Percentiles rank a stretch among this genome's conserved stretches.
Conservation (phyloP, 129 eudicot species). For the Escallonia rubra region DNA sequence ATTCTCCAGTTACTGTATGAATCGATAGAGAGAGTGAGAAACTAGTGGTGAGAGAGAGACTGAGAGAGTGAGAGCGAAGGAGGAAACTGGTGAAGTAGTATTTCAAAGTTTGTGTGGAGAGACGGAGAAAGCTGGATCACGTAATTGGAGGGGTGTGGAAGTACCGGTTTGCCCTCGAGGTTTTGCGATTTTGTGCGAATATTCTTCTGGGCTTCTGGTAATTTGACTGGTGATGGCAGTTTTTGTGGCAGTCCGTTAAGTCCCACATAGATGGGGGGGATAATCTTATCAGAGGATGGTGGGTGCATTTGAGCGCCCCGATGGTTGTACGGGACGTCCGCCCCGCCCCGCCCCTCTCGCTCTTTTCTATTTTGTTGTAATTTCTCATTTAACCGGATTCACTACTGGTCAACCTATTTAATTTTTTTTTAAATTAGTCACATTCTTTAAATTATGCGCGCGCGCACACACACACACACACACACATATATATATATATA, state of each 20-base stretch:
- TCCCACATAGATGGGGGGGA: too few relatives aligned
- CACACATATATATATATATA: too few relatives aligned
- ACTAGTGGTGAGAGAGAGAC: slow-evolving; percentile 11
- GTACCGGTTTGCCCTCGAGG: slow-evolving; percentile 17
- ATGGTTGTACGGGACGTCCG: too few relatives aligned
- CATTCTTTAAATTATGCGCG: too few relatives aligned
- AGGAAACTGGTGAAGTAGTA: slow-evolving; percentile 1
- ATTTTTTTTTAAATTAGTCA: too few relatives aligned
- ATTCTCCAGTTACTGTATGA: background rate
- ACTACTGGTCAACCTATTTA: too few relatives aligned
- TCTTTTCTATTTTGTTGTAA: too few relatives aligned
- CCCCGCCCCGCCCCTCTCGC: too few relatives aligned
- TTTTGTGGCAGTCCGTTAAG: background rate
- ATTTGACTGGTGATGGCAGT: background rate
- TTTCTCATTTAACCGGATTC: too few relatives aligned
- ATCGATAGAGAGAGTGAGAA: background rate
- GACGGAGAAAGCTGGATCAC: slow-evolving; percentile 21
- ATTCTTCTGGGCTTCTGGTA: slow-evolving; percentile 24
- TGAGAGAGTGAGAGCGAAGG: background rate
- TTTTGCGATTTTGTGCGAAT: slow-evolving; percentile 5
- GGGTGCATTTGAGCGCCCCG: too few relatives aligned
- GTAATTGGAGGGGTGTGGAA: slow-evolving; percentile 14
- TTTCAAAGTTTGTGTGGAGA: slow-evolving; percentile 5
- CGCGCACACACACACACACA: too few relatives aligned
- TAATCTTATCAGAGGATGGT: too few relatives aligned